phyloP scores from a whole-genome alignment of 805 yeast species.

The Metschnikowia gruessii region DNA sequence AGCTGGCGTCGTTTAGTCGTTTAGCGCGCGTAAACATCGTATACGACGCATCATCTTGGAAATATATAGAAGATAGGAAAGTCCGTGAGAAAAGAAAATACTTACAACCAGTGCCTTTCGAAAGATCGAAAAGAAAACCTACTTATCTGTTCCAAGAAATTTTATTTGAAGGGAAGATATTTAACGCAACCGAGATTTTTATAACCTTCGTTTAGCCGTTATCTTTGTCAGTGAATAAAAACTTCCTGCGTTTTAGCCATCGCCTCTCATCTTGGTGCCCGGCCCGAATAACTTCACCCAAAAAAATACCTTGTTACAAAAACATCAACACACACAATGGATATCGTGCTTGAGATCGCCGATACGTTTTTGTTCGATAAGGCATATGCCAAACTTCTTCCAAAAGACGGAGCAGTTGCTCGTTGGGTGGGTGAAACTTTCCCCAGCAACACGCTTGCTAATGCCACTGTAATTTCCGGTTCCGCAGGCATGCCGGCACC shows the following conservation, averaged over 20 bases:
- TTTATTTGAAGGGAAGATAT: too few relatives aligned
- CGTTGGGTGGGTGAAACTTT: constrained; percentile 16
- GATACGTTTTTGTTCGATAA: constrained; percentile 76
- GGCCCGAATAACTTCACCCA: neutral
- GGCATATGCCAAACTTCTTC: constrained; percentile 66
- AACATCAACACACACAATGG: constrained; percentile 52
- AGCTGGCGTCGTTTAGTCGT: constrained; percentile 14
- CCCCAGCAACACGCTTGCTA: constrained; percentile 14
- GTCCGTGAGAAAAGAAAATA: neutral
- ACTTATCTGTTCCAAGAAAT: too few relatives aligned
- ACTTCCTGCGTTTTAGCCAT: constrained; percentile 3
- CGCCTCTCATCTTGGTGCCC: neutral
- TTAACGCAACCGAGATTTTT: too few relatives aligned
- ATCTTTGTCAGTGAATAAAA: too few relatives aligned
- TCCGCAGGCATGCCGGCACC: constrained; percentile 16
- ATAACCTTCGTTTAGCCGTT: too few relatives aligned
- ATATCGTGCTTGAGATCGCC: constrained; percentile 77
- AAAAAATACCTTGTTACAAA: neutral
- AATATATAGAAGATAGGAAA: constrained; percentile 5
- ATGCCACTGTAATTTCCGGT: constrained; percentile 15
- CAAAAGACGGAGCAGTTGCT: constrained; percentile 48
- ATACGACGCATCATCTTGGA: constrained; percentile 5
- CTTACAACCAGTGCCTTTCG: too few relatives aligned
- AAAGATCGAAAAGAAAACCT: too few relatives aligned
- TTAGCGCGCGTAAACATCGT: constrained; percentile 7